Conservation (phyloP, 2,329 filamentous ascomycete genomes). For the Cytospora mali region DNA sequence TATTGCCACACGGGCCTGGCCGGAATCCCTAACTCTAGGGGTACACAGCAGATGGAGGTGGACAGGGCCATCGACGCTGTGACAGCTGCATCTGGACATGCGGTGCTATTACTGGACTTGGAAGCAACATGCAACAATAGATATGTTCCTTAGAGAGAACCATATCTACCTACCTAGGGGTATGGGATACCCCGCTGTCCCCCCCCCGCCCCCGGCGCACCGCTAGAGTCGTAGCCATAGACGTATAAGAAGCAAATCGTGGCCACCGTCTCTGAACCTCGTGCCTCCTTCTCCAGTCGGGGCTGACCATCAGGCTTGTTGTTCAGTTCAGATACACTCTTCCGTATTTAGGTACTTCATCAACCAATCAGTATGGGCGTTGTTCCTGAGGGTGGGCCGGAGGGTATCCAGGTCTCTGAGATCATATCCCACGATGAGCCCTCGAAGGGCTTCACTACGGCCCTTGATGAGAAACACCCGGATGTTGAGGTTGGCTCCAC, state of each 20-base stretch:
- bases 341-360: neutral
- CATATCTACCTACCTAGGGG: too few species aligned
- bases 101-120: neutral
- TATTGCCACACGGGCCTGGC: neutral
- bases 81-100: neutral
- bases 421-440: conserved; percentile 2
- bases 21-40: neutral
- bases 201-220: too few species aligned
- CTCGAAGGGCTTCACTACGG: neutral
- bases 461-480: conserved; percentile 14
- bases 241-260: neutral
- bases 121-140: neutral
- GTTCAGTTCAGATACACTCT: neutral
- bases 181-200: neutral
- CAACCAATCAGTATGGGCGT: conserved; percentile 4
- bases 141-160: neutral
- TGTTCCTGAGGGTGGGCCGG: conserved; percentile 14
- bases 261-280: neutral
- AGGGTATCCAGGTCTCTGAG: neutral
- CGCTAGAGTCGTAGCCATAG: neutral
- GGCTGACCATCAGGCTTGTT: neutral
- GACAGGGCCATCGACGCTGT: too few species aligned
- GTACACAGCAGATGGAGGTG: too few species aligned
- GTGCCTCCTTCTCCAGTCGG: neutral
- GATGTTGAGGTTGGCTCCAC: conserved; percentile 25